Evolutionary conservation across 1,284 basidiomycete genomes (phyloP).

Genomic region (Sporisorium exsertum): DNA sequence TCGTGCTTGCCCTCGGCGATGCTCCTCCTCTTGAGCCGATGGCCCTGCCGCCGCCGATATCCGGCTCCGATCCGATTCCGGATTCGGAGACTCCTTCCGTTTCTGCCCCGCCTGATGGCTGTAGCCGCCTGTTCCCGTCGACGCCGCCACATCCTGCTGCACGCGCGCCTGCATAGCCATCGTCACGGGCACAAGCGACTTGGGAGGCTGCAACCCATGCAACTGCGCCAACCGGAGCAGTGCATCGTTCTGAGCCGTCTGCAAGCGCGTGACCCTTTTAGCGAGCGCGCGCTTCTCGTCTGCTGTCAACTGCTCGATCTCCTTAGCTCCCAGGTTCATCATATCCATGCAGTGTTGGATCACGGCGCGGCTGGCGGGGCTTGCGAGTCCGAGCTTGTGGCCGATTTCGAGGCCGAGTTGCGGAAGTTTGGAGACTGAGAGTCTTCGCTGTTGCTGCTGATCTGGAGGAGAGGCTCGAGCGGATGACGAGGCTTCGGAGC

Average conservation of each 20-base stretch:
- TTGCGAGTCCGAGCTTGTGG: conserved; percentile 13
- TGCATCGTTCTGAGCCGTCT: conserved; percentile 46
- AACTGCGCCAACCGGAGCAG: conserved; percentile 35
- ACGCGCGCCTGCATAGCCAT: not conserved
- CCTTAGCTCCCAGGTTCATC: conserved; percentile 33
- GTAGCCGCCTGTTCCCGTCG: not conserved
- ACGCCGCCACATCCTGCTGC: conserved; percentile 6
- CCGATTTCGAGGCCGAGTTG: conserved; percentile 33
- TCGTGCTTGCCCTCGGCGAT: not conserved
- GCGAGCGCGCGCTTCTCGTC: conserved; percentile 24
- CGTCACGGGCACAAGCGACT: not conserved
- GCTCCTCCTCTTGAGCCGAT: not conserved
- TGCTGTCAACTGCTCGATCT: conserved; percentile 13
- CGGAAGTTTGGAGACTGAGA: not conserved
- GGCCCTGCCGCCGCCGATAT: not conserved
- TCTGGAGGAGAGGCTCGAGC: not conserved
- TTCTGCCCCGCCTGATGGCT: conserved; percentile 7
- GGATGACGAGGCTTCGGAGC: not conserved
- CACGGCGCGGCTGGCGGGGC: conserved; percentile 25
- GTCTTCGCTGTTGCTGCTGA: conserved; percentile 6
- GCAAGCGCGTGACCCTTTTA: conserved; percentile 29
- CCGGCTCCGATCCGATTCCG: not conserved
- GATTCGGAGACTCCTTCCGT: conserved; percentile 12
- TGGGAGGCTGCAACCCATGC: conserved; percentile 39
- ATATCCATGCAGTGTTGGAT: conserved; percentile 51